Evolutionary conservation across 495 filamentous ascomycete species (phyloP).

Genomic region (Evernia prunastri): DNA sequence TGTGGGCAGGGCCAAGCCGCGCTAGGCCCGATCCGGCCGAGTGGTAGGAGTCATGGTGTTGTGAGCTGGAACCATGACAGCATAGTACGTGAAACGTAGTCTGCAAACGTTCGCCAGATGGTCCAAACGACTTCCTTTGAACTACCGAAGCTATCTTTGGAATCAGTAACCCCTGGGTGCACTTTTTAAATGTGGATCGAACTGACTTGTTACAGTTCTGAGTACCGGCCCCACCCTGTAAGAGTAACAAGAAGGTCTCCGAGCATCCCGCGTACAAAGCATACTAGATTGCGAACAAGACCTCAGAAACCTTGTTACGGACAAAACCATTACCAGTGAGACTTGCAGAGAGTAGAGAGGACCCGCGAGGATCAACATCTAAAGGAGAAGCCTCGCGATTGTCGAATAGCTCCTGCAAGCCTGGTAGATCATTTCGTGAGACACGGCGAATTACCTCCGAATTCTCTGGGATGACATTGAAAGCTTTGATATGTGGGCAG

Average conservation of each 20-base stretch:
- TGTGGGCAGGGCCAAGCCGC: too few species aligned
- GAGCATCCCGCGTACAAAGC: slow-evolving; percentile 6
- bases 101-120: background rate
- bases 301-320: too few species aligned
- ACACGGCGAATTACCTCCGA: background rate
- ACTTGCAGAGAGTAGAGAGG: background rate
- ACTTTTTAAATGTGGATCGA: too few species aligned
- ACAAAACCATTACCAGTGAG: too few species aligned
- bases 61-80: too few species aligned
- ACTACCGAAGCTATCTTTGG: background rate
- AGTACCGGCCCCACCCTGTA: slow-evolving; percentile 2
- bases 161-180: too few species aligned
- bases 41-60: too few species aligned
- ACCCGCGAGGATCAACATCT: background rate
- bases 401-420: background rate
- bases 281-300: too few species aligned
- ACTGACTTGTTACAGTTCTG: slow-evolving; percentile 5
- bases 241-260: background rate
- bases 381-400: background rate
- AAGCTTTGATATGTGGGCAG: background rate
- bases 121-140: background rate
- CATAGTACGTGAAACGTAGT: background rate
- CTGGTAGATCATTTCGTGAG: background rate
- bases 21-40: too few species aligned
- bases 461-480: slow-evolving; percentile 5